Base-by-base conservation (phyloP, 495 filamentous ascomycete genomes). In the Trichoderma reesei region DNA sequence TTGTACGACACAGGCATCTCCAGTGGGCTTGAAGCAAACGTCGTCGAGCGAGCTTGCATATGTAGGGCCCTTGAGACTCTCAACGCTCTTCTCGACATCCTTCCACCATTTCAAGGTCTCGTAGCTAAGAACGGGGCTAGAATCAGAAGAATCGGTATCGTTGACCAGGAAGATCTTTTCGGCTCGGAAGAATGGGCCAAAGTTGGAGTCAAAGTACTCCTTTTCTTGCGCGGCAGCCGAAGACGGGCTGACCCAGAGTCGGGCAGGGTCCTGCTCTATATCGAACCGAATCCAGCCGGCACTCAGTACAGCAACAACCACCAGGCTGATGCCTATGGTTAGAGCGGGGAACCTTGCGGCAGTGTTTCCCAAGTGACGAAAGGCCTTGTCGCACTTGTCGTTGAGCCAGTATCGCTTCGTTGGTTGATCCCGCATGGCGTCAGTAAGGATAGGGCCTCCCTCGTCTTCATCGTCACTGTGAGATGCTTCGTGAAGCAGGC, bases 141-240 rank as follows among this genome's bases (percentile, higher is more conserved):
- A 82, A 0, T 83, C 86, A 8, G 76, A 77, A 8, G 79, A 67
- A 10, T 81, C 72, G 7, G 85, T 91, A 68, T 96, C 91, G 67
- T 98, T 98, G 64, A 98, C 90, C 41, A 98, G 72, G 72, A 98
- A 98, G 2, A 87, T 86, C 74, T 98, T 93, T 72, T 98, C 89
- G 3, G 92, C 88, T 16, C 94, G 90, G 72, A 90, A 98, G 72
- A 98, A 98, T 2, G 95, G 90, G 1, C 92, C 95, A 71, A 98
- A 98, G 64, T 90, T 91, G n/a, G 84, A 75, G 73, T 98, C 94
- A 69, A 97, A 98, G 72, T 94, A 98, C 14, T 81, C 79, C 76
- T 98, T 98, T 73, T 98, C 95, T 73, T 91, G 81, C 0, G 94
- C 93, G 16, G 95, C 92, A 48, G 85, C 85, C 2, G 93, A 97